Evolutionary conservation across 1,284 basidiomycete genomes (phyloP).

Genomic region (Farysia itapuensis): DNA sequence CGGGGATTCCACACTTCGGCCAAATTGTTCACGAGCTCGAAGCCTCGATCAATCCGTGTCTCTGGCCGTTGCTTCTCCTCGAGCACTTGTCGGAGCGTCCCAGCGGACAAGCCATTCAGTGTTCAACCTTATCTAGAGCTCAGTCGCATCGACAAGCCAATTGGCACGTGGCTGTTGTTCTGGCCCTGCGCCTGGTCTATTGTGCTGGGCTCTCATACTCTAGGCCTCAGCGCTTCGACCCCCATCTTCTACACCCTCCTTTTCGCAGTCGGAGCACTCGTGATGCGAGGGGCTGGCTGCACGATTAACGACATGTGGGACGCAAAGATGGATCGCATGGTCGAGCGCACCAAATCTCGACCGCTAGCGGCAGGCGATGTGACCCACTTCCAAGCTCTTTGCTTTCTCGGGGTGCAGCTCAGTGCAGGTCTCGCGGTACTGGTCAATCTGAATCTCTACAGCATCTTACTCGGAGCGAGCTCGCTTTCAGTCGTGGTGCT

Average conservation of each 20-base stretch:
- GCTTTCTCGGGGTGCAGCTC: slow-evolving; percentile 82
- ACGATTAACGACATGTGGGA: slow-evolving; percentile 99
- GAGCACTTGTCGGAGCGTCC: background rate
- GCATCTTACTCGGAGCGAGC: slow-evolving; percentile 86
- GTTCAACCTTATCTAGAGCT: slow-evolving; percentile 76
- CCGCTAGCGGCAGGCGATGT: slow-evolving; percentile 83
- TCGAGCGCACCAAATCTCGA: slow-evolving; percentile 71
- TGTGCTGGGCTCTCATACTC: slow-evolving; percentile 50
- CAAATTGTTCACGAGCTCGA: background rate
- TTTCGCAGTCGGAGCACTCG: slow-evolving; percentile 84
- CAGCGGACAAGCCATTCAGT: slow-evolving; percentile 16
- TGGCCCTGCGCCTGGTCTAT: slow-evolving; percentile 73
- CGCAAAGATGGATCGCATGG: slow-evolving; percentile 80
- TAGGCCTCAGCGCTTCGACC: slow-evolving; percentile 28
- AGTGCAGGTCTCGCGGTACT: slow-evolving; percentile 83
- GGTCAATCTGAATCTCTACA: slow-evolving; percentile 91
- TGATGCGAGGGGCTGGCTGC: slow-evolving; percentile 98
- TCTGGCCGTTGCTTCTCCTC: background rate
- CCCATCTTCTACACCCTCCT: slow-evolving; percentile 65
- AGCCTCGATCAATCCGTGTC: background rate
- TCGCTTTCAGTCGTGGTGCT: slow-evolving; percentile 82
- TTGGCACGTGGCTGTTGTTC: slow-evolving; percentile 85
- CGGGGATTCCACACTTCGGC: background rate
- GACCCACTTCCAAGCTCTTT: slow-evolving; percentile 73
- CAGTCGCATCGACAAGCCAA: slow-evolving; percentile 90